Base-by-base conservation (phyloP, 1,284 basidiomycete species). In the Clitocybe nebularis region DNA sequence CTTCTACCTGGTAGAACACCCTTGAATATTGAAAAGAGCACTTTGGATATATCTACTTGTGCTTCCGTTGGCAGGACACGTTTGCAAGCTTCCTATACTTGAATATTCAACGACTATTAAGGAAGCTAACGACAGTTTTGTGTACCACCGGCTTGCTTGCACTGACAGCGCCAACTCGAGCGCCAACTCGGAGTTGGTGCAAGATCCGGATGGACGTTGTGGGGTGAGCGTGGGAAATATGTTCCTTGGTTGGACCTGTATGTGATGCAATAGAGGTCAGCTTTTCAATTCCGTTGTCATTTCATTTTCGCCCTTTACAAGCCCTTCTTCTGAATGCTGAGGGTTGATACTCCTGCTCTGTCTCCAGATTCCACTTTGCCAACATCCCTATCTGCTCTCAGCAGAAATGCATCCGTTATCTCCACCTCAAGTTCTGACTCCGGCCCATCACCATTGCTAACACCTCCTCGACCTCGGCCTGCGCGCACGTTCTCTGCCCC, bases 351-450 rank as follows among this genome's bases (percentile, higher is more conserved):
- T 21, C 33, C 39, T 34, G 2, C 39, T 23, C 23, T 33, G 29
- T 41, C 29, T 34, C 39, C 39, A 14, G 45, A 43, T 19, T 35
- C 41, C 13, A 29, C 44, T 21, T 17, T 29, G 51, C 42, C 60
- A 8, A 68, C 72, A 7, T 68, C 72, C 1, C 69, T 84, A 36
- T 77, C 79, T 40, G 77, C 80, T 58, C 71, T 87, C 43, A 82
- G 79, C 67, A 75, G 84, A 58, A 86, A 85, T 67, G 74, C 84
- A 4, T 85, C 83, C 9, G 84, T 84, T 55, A 84, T 87, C 9
- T 84, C 83, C 2, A 77, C 76, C 22, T 81, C 80, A 40, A 75
- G 74, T 60, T 80, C 79, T 30, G 75, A 79, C 53, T 74, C 73
- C 23, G 65, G 68, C 46, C 61, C 67, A 20, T 67, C 72, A 34